These are phyloP conservation scores for Achaetomium macrosporum DNA, from an alignment of 2,329 filamentous ascomycete genomes.

Conservation along the genomic window DNA sequence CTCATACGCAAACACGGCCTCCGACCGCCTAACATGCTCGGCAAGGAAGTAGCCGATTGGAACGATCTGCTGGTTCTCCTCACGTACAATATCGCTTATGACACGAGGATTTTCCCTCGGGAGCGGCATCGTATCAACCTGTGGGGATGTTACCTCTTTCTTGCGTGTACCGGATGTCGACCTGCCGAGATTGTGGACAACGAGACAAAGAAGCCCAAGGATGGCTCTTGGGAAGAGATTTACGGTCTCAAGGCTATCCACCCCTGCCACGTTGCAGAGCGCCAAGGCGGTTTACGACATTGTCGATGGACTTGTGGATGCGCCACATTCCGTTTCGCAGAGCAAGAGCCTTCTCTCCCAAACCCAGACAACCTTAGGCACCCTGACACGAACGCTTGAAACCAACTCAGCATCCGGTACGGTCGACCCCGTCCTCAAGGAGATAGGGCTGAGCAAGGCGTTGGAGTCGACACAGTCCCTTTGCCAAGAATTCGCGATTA, in stretches of 20 bases:
- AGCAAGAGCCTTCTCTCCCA: slow-evolving; percentile 10
- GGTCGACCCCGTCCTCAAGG: slow-evolving; percentile 7
- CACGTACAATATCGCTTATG: slow-evolving; percentile 29
- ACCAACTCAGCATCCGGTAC: slow-evolving; percentile 5
- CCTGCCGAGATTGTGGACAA: slow-evolving; percentile 28
- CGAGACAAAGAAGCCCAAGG: slow-evolving; percentile 19
- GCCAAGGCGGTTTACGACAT: slow-evolving; percentile 10
- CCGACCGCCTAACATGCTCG: not conserved
- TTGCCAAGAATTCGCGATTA: slow-evolving; percentile 7
- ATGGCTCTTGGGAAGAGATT: too few species aligned
- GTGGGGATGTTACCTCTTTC: slow-evolving; percentile 25
- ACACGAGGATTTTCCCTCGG: slow-evolving; percentile 24
- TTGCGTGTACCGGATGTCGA: slow-evolving; percentile 27
- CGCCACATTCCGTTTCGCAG: slow-evolving; percentile 10
- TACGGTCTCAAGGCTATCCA: too few species aligned
- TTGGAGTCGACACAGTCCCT: slow-evolving; percentile 7
- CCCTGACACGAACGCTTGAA: slow-evolving; percentile 10
- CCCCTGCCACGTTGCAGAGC: slow-evolving; percentile 12
- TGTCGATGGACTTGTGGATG: slow-evolving; percentile 10
- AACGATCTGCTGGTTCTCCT: slow-evolving; percentile 22
- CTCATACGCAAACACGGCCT: not conserved
- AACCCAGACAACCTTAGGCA: slow-evolving; percentile 10
- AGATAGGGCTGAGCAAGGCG: slow-evolving; percentile 8
- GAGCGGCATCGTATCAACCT: slow-evolving; percentile 25
- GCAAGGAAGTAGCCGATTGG: slow-evolving; percentile 12